These are phyloP conservation scores for Phytophthora multivora DNA, from an alignment of 352 stramenopile genomes.

Conservation along the genomic window DNA sequence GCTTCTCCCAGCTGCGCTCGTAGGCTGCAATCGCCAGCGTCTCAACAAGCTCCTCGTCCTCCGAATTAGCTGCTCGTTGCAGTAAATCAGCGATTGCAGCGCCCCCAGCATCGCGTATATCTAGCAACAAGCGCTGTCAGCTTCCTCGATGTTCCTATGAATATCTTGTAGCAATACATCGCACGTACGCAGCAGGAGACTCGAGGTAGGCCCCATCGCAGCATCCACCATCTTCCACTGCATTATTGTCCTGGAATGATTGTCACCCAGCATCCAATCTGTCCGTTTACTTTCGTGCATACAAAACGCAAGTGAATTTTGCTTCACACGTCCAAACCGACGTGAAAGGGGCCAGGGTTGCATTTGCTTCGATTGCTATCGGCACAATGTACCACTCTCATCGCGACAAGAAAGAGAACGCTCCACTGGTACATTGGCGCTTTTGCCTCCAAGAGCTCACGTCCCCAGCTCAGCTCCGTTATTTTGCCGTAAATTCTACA, in stretches of 20 bases:
- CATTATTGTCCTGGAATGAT: background rate
- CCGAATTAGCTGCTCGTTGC: constrained; percentile 20
- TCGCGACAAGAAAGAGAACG: background rate
- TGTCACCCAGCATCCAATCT: constrained; percentile 17
- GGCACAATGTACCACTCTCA: constrained; percentile 4
- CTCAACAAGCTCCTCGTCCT: constrained; percentile 5
- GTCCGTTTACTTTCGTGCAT: constrained; percentile 23
- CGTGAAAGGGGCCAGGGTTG: constrained; percentile 27
- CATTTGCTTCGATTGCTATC: constrained; percentile 10
- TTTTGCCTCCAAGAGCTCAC: constrained; percentile 19
- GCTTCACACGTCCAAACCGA: constrained; percentile 16
- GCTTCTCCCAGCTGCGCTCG: constrained; percentile 69
- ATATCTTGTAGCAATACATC: background rate
- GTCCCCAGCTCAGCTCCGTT: constrained; percentile 5
- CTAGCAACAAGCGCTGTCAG: constrained; percentile 20
- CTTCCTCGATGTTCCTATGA: too few relatives aligned
- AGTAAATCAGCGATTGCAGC: constrained; percentile 53
- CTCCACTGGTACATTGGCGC: constrained; percentile 14
- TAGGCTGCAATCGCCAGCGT: constrained; percentile 43
- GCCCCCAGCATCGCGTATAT: constrained; percentile 46
- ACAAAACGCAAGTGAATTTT: constrained; percentile 21
- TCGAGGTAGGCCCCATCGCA: constrained; percentile 10
- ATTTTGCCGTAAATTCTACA: background rate
- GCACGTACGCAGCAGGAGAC: constrained; percentile 35
- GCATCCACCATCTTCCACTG: constrained; percentile 1